A percentile compares a stretch with the other conserved stretches of the same genome.
Conservation (phyloP, 2,329 filamentous ascomycete species). For the Colletotrichum siamense region DNA sequence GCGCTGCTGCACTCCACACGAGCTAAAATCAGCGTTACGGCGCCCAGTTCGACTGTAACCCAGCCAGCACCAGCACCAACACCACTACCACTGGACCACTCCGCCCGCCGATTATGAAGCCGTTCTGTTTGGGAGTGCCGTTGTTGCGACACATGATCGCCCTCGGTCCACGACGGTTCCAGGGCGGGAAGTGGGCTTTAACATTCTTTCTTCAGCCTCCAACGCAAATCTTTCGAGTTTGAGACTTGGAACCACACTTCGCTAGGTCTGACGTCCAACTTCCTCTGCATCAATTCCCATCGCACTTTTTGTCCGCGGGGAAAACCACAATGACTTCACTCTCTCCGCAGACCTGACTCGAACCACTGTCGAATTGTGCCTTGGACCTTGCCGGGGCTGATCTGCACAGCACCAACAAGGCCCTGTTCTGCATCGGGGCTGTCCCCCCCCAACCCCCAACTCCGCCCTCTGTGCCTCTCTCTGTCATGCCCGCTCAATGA, state of each 20-base stretch:
- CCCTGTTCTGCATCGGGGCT: background rate
- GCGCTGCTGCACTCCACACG: background rate
- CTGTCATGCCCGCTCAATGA: background rate
- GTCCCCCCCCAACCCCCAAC: no score
- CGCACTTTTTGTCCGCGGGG: background rate
- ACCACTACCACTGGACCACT: background rate
- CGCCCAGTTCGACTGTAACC: background rate
- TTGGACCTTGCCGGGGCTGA: background rate
- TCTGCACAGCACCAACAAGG: background rate
- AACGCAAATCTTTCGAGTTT: background rate
- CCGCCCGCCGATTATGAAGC: background rate
- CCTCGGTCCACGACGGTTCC: background rate
- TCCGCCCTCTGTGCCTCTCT: background rate
- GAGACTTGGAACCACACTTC: background rate
- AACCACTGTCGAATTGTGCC: background rate
- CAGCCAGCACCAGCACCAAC: background rate
- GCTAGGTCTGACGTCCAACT: background rate
- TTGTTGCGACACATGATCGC: background rate
- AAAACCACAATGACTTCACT: background rate
- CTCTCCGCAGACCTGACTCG: background rate
- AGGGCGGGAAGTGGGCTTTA: background rate
- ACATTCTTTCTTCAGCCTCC: background rate
- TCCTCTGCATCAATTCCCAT: background rate
- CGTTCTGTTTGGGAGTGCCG: background rate
- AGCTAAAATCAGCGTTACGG: background rate